Evolutionary conservation across 345 rosid species (phyloP), one percentile per base, ranked within the genome.

Genomic region (Ceriops zippeliana): DNA sequence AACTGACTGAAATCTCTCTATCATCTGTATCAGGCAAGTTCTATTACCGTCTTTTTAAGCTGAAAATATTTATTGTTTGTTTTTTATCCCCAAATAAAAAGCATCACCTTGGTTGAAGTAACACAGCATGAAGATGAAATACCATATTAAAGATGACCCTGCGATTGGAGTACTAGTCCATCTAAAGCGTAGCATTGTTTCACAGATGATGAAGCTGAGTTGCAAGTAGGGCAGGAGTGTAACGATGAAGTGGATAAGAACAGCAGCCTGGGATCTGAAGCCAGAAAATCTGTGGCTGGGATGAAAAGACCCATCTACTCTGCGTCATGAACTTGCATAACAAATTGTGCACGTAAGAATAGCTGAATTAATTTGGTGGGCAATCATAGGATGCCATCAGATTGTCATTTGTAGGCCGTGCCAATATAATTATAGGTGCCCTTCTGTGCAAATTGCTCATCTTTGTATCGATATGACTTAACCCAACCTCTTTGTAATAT

Each of bases 161-260:
- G 31, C 38, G 1, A 38, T 17, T 37, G 0, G 19, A 51, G 37
- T 68, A 15, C 60, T 5, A 35, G 13, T 37, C 19, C 64, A 10
- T 63, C 66, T 67, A 38, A 72, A 62, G 17, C 35, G 34, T 6
- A 13, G 38, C 61, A 62, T 63, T 63, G 58, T 67, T 74, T 59
- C 42, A 34, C 84, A 92, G 97, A 85, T 78, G 97, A 83, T 72
- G 96, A 88, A 69, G 66, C 60, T 32, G 86, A 86, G 49, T 11
- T 13, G 16, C 49, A 42, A 42, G 76, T 58, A 72, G 76, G 75
- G 75, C 79, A 73, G 63, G 81, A 60, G 57, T 70, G 77, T 58
- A 76, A 52, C 69, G 75, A 63, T 61, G 73, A 83, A 65, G 60
- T 77, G 82, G 80, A 73, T 58, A 75, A 68, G 34, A 70, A 61